Base-by-base conservation (phyloP, 2,329 filamentous ascomycete species). In the Sclerotinia spermophila region DNA sequence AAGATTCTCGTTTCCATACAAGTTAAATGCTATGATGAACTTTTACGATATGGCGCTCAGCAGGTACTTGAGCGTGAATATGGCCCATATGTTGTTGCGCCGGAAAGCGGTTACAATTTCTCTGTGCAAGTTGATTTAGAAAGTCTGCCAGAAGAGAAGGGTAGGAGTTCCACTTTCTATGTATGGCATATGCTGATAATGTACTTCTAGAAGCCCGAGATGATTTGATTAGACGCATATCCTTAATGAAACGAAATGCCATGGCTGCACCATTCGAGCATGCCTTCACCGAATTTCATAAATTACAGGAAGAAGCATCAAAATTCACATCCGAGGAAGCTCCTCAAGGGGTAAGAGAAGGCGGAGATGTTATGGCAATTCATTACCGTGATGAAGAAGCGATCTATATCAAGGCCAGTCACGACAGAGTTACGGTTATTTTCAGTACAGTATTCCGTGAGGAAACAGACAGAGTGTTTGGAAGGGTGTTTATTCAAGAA, bases 261-360 rank as follows among this genome's bases (percentile, higher is more conserved):
- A 98, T 99, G 96, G 96, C 96, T 73, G 95, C 96, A 65, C 96
- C 96, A 1, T 99, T 99, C 81, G 96, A 99, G 84, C 92, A 94
- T 79, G 96, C 96, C 33, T 99, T 98, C 81, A 89, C 96, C 78
- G 94, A 97, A 81, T 93, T 97, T 82, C 92, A 94, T 79, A 87
- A 89, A 74, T 83, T 99, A 74, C 90, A 91, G 76, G 93, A 97
- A 79, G 93, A 95, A 78, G 94, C 96, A 10, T 92, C 93, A 60
- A 93, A 94, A 79, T 98, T 96, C 80, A 97, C 93, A 51, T 93
- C 92, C 3, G 96, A 99, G 82, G 92, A 95, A 73, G 96, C 96
- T 68, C 96, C 96, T 0, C 93, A 97, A 80, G 95, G 94, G 73
- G 86, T 97, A 42, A 85, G 86, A 75, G 96, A 98, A 82, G 95